These are phyloP conservation scores for Podaxis sp. DNA, from an alignment of 768 basidiomycete genomes.

Conservation along the genomic window DNA sequence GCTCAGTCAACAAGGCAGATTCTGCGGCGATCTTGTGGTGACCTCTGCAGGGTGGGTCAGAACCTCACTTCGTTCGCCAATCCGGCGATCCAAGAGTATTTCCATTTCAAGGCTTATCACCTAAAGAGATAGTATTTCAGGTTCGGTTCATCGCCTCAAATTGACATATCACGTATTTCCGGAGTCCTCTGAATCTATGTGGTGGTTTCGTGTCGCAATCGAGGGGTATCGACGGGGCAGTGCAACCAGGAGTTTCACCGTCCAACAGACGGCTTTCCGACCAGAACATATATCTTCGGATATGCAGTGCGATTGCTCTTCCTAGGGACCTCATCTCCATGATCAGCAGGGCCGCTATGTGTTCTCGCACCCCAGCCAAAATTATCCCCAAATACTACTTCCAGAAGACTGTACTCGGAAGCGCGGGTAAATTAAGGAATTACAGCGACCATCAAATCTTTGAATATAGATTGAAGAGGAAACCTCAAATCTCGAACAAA, in stretches of 20 bases:
- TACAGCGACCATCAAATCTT: too few species aligned
- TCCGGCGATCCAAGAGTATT: background rate
- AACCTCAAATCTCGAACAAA: background rate
- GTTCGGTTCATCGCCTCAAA: constrained; percentile 2
- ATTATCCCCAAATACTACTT: background rate
- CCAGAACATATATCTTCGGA: background rate
- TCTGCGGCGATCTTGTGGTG: background rate
- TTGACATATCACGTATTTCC: background rate
- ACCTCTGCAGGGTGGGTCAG: background rate
- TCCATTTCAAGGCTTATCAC: background rate
- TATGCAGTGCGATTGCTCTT: background rate
- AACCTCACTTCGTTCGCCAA: background rate
- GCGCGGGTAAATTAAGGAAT: too few species aligned
- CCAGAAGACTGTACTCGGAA: too few species aligned
- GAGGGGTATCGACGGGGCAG: background rate
- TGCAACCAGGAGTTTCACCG: constrained; percentile 1
- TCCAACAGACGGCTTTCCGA: background rate
- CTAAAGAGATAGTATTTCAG: background rate
- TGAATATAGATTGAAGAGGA: too few species aligned
- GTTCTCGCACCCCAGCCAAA: background rate
- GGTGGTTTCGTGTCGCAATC: background rate
- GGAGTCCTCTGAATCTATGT: background rate
- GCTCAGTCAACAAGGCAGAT: background rate
- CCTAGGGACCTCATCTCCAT: background rate
- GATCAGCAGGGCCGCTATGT: background rate